Base-by-base conservation (phyloP, 139 green algal species). In the Medakamo hakoo region DNA sequence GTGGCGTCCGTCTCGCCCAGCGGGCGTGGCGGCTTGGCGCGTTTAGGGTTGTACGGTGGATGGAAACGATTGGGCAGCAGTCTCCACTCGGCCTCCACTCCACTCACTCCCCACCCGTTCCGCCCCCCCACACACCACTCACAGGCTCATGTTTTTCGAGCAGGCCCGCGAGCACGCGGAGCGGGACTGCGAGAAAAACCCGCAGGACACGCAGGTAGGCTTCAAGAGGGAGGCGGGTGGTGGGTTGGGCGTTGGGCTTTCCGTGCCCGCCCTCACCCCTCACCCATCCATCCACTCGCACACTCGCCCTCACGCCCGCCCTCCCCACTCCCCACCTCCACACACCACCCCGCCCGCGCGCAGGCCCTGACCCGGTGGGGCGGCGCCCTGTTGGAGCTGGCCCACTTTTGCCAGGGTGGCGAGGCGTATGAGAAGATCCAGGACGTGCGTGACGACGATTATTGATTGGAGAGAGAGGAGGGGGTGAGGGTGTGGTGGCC, bases 281-380 rank as follows among this genome's bases (percentile, higher is more conserved):
- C 40, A 52, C 40, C 40, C 40, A 16, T 52, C 40, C 40, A 16
- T 52, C 1, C 2, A 27, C 28, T 20, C 25, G 60, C 26, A 22
- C 40, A 52, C 59, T 28, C n/a, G n/a, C n/a, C n/a, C n/a, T n/a
- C n/a, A n/a, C n/a, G n/a, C n/a, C n/a, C n/a, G n/a, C 26, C 58
- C 22, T 22, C 22, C 22, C 24, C 25, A 52, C 40, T 52, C 40
- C 40, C 16, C 40, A 21, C 40, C 40, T 16, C 16, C n/a, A n/a
- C n/a, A n/a, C n/a, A n/a, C n/a, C 4, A 62, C n/a, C 3, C 16
- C 58, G 4, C 32, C 1, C 26, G 22, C 29, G 4, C 64, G 64
- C 82, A 96, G 89, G 90, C 87, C 0, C 71, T 98, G 2, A 94
- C 89, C 2, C 77, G 88, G 40, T 96, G 88, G 88, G 92, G 92